These are phyloP conservation scores for Flaveria bidentis DNA, from an alignment of 129 eudicot genomes.

Conservation along the genomic window DNA sequence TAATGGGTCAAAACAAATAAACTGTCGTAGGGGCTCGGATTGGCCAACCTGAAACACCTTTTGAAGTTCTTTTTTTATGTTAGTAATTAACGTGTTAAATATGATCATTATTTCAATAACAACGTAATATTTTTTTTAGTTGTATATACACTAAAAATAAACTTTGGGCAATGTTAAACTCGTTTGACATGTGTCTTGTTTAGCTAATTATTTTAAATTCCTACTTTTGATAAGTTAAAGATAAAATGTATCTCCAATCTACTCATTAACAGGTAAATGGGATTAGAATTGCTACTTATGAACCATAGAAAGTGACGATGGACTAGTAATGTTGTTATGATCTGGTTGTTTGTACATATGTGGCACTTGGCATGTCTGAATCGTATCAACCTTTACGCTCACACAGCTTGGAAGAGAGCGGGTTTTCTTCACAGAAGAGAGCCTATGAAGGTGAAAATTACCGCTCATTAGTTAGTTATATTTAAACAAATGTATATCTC, in stretches of 20 bases:
- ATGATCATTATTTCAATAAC: not conserved
- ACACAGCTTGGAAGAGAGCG: slow-evolving; percentile 53
- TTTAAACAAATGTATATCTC: slow-evolving; percentile 31
- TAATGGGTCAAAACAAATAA: not conserved
- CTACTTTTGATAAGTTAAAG: not conserved
- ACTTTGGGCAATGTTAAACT: not conserved
- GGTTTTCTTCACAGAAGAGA: slow-evolving; percentile 51
- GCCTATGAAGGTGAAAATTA: slow-evolving; percentile 23
- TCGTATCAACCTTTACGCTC: slow-evolving; percentile 57
- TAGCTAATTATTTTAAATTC: not conserved
- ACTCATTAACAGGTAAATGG: not conserved
- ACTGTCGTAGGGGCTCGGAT: not conserved
- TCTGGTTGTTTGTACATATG: slow-evolving; percentile 3
- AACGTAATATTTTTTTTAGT: not conserved
- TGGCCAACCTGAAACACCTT: not conserved
- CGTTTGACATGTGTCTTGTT: not conserved
- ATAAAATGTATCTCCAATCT: not conserved
- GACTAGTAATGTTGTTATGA: not conserved
- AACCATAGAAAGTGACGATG: not conserved
- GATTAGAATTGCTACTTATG: not conserved
- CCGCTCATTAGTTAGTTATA: slow-evolving; percentile 1
- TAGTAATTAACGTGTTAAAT: not conserved
- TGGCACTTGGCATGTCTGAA: slow-evolving; percentile 38
- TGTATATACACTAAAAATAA: no score
- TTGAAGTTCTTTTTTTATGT: not conserved